These are phyloP conservation scores for Ogataea pini DNA, from an alignment of 805 yeast genomes.

Conservation along the genomic window DNA sequence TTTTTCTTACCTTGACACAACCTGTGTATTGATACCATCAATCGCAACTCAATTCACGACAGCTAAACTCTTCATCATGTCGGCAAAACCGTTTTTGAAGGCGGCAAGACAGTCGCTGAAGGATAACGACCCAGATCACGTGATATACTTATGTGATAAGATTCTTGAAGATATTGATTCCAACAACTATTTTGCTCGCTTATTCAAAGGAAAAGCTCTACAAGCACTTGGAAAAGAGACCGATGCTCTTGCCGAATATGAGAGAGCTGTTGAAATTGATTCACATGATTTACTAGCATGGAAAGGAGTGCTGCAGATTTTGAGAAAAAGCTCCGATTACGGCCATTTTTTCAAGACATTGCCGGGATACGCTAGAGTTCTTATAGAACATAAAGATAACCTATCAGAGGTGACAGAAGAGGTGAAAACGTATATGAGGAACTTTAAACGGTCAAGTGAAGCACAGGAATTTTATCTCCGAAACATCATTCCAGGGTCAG, in stretches of 20 bases:
- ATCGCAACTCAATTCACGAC: too few species aligned
- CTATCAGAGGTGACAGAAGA: slow-evolving; percentile 51
- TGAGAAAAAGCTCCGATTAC: slow-evolving; percentile 39
- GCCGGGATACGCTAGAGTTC: slow-evolving; percentile 44
- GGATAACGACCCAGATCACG: slow-evolving; percentile 60
- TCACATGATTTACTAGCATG: slow-evolving; percentile 64
- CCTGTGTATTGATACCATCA: too few species aligned
- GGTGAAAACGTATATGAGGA: slow-evolving; percentile 45
- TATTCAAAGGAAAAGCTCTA: slow-evolving; percentile 71
- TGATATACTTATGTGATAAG: slow-evolving; percentile 54
- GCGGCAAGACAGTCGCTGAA: slow-evolving; percentile 54
- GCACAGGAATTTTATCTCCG: slow-evolving; percentile 50
- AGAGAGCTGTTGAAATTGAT: slow-evolving; percentile 50
- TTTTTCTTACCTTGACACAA: too few species aligned
- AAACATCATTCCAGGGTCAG: slow-evolving; percentile 55
- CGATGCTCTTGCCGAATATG: slow-evolving; percentile 46
- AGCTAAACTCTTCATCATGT: too few species aligned
- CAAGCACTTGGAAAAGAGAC: slow-evolving; percentile 43
- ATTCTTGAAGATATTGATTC: slow-evolving; percentile 57
- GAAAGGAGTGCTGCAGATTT: slow-evolving; percentile 71
- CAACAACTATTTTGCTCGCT: slow-evolving; percentile 61
- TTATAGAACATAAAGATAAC: slow-evolving; percentile 45
- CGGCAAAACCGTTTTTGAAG: slow-evolving; percentile 39
- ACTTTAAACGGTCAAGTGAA: slow-evolving; percentile 22
- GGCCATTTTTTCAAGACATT: slow-evolving; percentile 48